These are phyloP conservation scores for Hapsidospora chrysogenum DNA, from an alignment of 495 filamentous ascomycete genomes.

Conservation along the genomic window DNA sequence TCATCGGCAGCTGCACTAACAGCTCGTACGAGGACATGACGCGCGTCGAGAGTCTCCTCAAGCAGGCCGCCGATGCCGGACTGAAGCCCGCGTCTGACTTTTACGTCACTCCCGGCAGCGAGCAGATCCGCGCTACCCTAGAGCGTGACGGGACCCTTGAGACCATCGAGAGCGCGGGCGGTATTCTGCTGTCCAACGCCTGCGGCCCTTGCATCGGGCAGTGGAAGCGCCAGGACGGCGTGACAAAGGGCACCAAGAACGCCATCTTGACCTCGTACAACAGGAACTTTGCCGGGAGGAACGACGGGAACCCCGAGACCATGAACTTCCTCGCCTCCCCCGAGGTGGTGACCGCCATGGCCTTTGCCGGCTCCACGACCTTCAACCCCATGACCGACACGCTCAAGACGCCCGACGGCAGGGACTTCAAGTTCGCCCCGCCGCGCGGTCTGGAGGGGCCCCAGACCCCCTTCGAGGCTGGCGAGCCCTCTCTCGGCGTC, in stretches of 20 bases:
- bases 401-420: conserved; percentile 64
- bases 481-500: conserved; percentile 60
- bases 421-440: conserved; percentile 70
- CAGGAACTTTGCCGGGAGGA: conserved; percentile 93
- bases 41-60: conserved; percentile 76
- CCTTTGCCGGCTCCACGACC: conserved; percentile 78
- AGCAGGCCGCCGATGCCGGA: conserved; percentile 73
- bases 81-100: conserved; percentile 79
- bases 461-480: conserved; percentile 56
- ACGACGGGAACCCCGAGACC: conserved; percentile 87
- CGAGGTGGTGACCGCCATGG: conserved; percentile 90
- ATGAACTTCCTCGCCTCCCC: conserved; percentile 98
- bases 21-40: conserved; percentile 98
- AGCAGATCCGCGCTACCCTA: conserved; percentile 89
- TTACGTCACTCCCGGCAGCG: conserved; percentile 90
- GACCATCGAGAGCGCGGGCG: conserved; percentile 78
- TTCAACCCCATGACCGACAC: conserved; percentile 93
- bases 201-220: conserved; percentile 93
- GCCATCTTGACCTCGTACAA: conserved; percentile 97
- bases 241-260: conserved; percentile 71
- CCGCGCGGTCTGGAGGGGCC: conserved; percentile 69
- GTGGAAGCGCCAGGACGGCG: conserved; percentile 81
- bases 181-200: conserved; percentile 82
- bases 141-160: conserved; percentile 70
- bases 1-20: conserved; percentile 97